phyloP scores from a whole-genome alignment of 148 eudicot species.

The Pouteria glomerata region DNA sequence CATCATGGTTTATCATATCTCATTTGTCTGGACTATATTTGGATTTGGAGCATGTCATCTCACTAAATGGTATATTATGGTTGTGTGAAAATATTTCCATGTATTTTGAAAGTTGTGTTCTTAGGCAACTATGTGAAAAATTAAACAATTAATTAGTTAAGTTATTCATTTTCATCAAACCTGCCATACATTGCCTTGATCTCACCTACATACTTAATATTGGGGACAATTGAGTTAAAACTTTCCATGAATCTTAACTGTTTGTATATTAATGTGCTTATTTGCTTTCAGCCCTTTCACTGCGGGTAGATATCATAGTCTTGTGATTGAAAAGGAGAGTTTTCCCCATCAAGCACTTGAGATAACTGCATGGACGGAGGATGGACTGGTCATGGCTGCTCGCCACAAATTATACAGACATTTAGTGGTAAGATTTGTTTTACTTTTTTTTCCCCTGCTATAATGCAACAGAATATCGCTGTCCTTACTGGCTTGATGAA shows the following conservation, averaged over 20 bases:
- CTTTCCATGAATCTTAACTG: not conserved
- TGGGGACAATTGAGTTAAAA: not conserved
- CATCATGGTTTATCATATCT: not conserved
- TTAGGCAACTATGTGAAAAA: not conserved
- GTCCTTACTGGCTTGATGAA: too few species aligned
- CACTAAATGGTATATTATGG: not conserved
- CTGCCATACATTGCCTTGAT: not conserved
- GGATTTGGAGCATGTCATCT: not conserved
- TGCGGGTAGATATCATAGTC: conserved; percentile 98
- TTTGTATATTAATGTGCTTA: not conserved
- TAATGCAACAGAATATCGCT: too few species aligned
- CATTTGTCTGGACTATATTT: not conserved
- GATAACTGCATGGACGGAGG: conserved; percentile 97
- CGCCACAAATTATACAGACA: conserved; percentile 70
- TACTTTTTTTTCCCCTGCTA: too few species aligned
- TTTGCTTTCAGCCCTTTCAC: conserved; percentile 71
- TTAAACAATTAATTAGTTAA: not conserved
- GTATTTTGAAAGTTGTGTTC: not conserved
- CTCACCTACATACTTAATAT: not conserved
- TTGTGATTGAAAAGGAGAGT: conserved; percentile 78
- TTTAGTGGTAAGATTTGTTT: conserved; percentile 51
- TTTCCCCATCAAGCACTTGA: conserved; percentile 86
- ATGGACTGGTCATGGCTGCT: conserved; percentile 96
- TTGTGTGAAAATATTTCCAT: not conserved
- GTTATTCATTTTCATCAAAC: not conserved